A percentile compares a stretch with the other conserved stretches of the same genome.
These are phyloP conservation scores for Laburnicola sp. DNA, from an alignment of 2,329 filamentous ascomycete genomes.

Conservation along the genomic window DNA sequence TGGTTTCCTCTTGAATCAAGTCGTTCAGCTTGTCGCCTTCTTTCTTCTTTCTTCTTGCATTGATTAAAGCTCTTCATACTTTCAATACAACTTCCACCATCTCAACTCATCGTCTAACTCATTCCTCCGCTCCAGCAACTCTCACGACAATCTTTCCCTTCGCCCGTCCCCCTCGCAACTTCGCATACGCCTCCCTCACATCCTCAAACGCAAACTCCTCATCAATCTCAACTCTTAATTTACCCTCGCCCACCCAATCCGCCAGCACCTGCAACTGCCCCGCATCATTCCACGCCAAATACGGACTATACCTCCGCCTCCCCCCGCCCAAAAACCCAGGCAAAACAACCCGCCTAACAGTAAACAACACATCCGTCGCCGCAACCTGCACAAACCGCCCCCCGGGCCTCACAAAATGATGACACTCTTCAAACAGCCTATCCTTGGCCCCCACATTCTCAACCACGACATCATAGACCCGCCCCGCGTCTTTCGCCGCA, in stretches of 20 bases:
- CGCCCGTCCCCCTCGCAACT: slow-evolving; percentile 56
- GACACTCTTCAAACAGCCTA: slow-evolving; percentile 26
- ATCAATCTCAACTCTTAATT: slow-evolving; percentile 60
- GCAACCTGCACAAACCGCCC: slow-evolving; percentile 27
- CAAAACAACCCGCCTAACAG: slow-evolving; percentile 17
- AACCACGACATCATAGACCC: slow-evolving; percentile 56
- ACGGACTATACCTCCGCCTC: slow-evolving; percentile 47
- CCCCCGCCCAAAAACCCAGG: slow-evolving; percentile 53
- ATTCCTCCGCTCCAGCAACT: neutral
- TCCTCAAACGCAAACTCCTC: slow-evolving; percentile 58
- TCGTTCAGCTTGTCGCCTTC: neutral
- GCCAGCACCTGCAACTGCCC: slow-evolving; percentile 42
- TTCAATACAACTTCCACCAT: no score
- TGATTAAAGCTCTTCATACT: no score
- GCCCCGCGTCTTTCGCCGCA: slow-evolving; percentile 35
- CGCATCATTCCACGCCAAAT: slow-evolving; percentile 21
- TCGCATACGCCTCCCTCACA: slow-evolving; percentile 58
- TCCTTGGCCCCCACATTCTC: slow-evolving; percentile 56
- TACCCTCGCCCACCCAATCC: slow-evolving; percentile 59
- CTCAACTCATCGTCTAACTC: no score
- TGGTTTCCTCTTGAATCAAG: neutral
- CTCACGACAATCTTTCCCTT: slow-evolving; percentile 60
- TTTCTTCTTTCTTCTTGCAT: no score
- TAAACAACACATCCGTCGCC: slow-evolving; percentile 20
- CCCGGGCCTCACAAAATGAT: slow-evolving; percentile 16